Base-by-base conservation (phyloP, 2,329 filamentous ascomycete species). In the Westerdykella aurantiaca region DNA sequence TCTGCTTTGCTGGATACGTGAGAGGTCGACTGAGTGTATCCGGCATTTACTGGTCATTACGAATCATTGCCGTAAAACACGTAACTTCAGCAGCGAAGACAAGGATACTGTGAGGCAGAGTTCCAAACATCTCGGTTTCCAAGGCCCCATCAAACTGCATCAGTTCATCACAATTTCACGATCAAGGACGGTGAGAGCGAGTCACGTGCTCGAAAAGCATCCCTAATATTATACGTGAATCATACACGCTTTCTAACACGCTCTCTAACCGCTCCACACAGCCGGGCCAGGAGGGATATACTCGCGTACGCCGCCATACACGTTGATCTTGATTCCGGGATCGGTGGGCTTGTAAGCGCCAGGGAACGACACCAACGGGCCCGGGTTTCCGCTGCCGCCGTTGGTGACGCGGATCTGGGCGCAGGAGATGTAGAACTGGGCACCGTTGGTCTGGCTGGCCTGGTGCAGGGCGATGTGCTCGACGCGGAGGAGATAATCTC, bases 381-480 rank as follows among this genome's bases (percentile, higher is more conserved):
- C 45, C 1, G 70, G 69, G 5, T 40, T 58, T 37, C 66, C 67
- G 38, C 46, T 63, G 3, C 69, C 68, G n/a, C 62, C 60, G 9
- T 66, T 65, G 11, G 60, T 63, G 38, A 75, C 66, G 47, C 65
- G 66, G 42, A 75, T 49, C 61, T 75, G 72, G 0, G 68, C 69
- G 53, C 72, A 75, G 3, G 64, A 64, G 39, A 72, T 67, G 53
- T 74, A 74, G 52, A 74, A 71, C 56, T 74, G 66, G 3, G 66
- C 66, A 11, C 66, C 65, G 6, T 56, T 55, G n/a, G 50, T 39
- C 10, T 48, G 43, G 34, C 54, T 51, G 5, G 66, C 69, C 41
- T 63, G 58, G 48, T 72, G 71, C 33, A 74, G 58, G 11, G 62
- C 71, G 43, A 75, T 71, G 42, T 74, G 72, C 57, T 75, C 72